Percentiles rank a stretch among this genome's conserved stretches.
These are phyloP conservation scores for Phytopythium oedochilum DNA, from an alignment of 352 stramenopile genomes.

Conservation along the genomic window DNA sequence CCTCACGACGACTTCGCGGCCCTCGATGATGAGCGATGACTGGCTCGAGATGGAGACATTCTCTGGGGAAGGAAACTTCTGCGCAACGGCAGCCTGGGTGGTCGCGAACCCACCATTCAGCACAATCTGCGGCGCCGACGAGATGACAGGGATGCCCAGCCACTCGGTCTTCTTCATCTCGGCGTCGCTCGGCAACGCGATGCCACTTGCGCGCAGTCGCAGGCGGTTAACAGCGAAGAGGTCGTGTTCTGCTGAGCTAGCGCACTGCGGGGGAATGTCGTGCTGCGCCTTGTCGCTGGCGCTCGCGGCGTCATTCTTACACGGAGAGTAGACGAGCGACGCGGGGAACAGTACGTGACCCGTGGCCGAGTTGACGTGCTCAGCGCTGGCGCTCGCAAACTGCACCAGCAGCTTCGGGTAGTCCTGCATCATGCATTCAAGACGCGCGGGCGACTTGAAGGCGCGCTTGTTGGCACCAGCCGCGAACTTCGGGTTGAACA, in stretches of 20 bases:
- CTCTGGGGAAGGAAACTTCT: slow-evolving; percentile 24
- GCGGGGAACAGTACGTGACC: slow-evolving; percentile 55
- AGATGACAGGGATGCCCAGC: slow-evolving; percentile 47
- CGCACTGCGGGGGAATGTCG: slow-evolving; percentile 60
- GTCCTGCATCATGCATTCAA: slow-evolving; percentile 83
- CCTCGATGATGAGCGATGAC: slow-evolving; percentile 55
- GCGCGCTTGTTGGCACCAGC: slow-evolving; percentile 19
- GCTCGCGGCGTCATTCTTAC: slow-evolving; percentile 63
- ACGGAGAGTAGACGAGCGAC: slow-evolving; percentile 63
- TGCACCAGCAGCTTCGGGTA: slow-evolving; percentile 59
- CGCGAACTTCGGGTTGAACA: slow-evolving; percentile 68
- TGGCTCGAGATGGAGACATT: slow-evolving; percentile 30
- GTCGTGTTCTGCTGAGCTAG: slow-evolving; percentile 61
- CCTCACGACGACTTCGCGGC: slow-evolving; percentile 33
- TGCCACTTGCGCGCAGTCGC: slow-evolving; percentile 29
- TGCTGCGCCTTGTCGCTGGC: slow-evolving; percentile 41
- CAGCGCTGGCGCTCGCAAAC: slow-evolving; percentile 10
- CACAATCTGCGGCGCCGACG: slow-evolving; percentile 38
- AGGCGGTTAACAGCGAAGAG: slow-evolving; percentile 42
- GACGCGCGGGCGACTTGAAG: slow-evolving; percentile 60
- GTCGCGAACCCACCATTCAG: slow-evolving; percentile 34
- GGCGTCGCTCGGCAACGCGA: slow-evolving; percentile 10
- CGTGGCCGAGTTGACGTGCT: slow-evolving; percentile 13
- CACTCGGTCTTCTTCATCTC: slow-evolving; percentile 21
- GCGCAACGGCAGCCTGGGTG: slow-evolving; percentile 20